A percentile compares a stretch with the other conserved stretches of the same genome.
These are phyloP conservation scores for Xylona heveae DNA, from an alignment of 495 filamentous ascomycete species.

Conservation along the genomic window DNA sequence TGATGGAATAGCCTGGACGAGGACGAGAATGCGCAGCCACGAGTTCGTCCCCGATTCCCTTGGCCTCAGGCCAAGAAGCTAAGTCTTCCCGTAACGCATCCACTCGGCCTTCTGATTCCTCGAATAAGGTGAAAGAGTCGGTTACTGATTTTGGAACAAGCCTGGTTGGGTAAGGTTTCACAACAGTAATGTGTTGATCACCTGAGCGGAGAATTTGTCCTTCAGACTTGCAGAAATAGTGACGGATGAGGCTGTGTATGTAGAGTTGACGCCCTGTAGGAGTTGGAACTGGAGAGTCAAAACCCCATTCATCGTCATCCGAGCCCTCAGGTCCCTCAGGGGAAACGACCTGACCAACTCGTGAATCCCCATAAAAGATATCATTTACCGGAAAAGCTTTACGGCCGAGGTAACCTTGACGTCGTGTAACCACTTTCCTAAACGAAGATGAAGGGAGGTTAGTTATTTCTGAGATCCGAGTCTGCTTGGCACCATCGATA, in stretches of 20 bases:
- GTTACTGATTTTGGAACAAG: conserved; percentile 5
- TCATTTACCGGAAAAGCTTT: conserved; percentile 1
- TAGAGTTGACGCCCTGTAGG: conserved; percentile 21
- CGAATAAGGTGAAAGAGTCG: conserved; percentile 8
- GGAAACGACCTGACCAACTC: conserved; percentile 7
- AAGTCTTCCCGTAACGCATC: conserved; percentile 6
- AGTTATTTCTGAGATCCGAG: too few relatives aligned
- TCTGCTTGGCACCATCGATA: too few relatives aligned
- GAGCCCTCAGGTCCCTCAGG: background rate
- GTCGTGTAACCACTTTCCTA: too few relatives aligned
- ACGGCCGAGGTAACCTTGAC: conserved; percentile 1
- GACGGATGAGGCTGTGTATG: conserved; percentile 17
- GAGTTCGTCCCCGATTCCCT: background rate
- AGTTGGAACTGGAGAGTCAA: conserved; percentile 4
- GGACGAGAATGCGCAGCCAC: background rate
- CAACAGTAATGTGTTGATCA: conserved; percentile 9
- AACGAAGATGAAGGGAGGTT: too few relatives aligned
- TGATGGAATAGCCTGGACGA: background rate
- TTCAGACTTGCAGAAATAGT: conserved; percentile 13
- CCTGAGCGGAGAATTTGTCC: conserved; percentile 7
- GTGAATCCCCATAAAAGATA: conserved; percentile 3
- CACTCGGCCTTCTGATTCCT: background rate
- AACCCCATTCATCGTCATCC: conserved; percentile 9
- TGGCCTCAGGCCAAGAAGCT: background rate
- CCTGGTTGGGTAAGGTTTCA: conserved; percentile 15